Base-by-base conservation (phyloP, 371 early-diverging fungal genomes). In the Circinella minor region DNA sequence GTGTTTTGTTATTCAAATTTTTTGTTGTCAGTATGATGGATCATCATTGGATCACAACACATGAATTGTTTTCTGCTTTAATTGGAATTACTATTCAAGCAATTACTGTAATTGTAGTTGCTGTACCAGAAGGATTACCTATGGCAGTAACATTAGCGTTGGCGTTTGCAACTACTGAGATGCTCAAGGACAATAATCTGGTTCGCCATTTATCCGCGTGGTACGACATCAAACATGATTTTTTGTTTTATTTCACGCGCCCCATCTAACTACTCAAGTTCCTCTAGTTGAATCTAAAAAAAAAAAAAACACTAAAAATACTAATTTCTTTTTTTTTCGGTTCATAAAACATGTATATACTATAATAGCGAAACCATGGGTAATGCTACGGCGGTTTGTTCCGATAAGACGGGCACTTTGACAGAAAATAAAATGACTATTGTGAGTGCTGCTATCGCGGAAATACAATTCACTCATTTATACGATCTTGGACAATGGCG, bases 331-430 rank as follows among this genome's bases (percentile, higher is more conserved):
- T 36, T 49, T 43, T 43, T 43, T n/a, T 36, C 49, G 17, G 47
- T 36, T 46, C n/a, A 37, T 15, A n/a, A 27, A 27, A 27, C 2
- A 27, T 27, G 27, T 27, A 27, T 27, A 27, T 27, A 27, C 27
- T 27, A 27, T 27, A 27, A 27, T 64, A 76, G 94, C 77, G 95
- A 95, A 79, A 94, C 92, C 36, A 95, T 94, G 94, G 93, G 94
- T 27, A 88, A 87, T 70, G 93, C 93, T 36, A 95, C 94, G 8
- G 89, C 91, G 18, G 90, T 94, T 43, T 94, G 94, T 81, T 89
- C 91, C 14, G 95, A 95, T 82, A 94, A 94, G 81, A 94, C 94
- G 10, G 95, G 94, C 4, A 94, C 94, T 6, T 81, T 94, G 61
- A 94, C 94, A 0, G 86, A 89, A 73, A 95, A 94, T 84, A 80